Evolutionary conservation across 2,329 filamentous ascomycete genomes (phyloP), one percentile per base, ranked within the genome.

Genomic region (Aspergillus bombycis): DNA sequence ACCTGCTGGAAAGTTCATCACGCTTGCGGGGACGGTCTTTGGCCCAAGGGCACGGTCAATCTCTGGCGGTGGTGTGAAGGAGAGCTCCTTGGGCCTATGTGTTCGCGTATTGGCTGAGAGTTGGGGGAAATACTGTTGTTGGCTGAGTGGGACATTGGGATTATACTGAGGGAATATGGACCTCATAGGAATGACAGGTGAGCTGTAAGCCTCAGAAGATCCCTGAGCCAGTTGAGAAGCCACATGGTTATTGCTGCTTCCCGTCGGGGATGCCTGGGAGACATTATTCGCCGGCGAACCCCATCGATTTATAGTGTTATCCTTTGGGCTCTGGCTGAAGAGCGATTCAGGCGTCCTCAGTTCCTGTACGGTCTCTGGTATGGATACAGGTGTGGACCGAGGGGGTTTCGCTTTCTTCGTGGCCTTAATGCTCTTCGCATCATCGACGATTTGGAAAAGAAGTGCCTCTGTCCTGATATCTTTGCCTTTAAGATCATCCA

Each of bases 81-180:
- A 75, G n/a, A 75, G 72, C 28, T 66, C 60, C 65, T 72, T 71
- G 62, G 32, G 68, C 53, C 56, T 66, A 56, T 54, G 60, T 30
- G 41, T 63, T 60, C 52, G 67, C 60, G 16, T 56, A 55, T 67
- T 63, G 32, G 58, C 62, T 23, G 70, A 62, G 11, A 68, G 62
- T 38, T 72, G 73, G 10, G 76, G 74, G 53, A 72, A 75, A 63
- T 80, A 79, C 10, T 71, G 67, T 62, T 81, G 80, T 61, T 77
- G 73, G 34, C 63, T 71, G 41, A 78, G 68, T 19, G 78, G 72
- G 1, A 78, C 28, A 16, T 75, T 72, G 1, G 78, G 77, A 63
- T 82, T 73, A 63, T 81, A 81, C 11, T 71, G 77, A 9, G 81
- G 81, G 63, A 82, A 82, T 65, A 82, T 82, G 5, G 81, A 82